A percentile compares a stretch with the other conserved stretches of the same genome.
Conservation (phyloP, 2,329 filamentous ascomycete species). For the Exophiala sp. region DNA sequence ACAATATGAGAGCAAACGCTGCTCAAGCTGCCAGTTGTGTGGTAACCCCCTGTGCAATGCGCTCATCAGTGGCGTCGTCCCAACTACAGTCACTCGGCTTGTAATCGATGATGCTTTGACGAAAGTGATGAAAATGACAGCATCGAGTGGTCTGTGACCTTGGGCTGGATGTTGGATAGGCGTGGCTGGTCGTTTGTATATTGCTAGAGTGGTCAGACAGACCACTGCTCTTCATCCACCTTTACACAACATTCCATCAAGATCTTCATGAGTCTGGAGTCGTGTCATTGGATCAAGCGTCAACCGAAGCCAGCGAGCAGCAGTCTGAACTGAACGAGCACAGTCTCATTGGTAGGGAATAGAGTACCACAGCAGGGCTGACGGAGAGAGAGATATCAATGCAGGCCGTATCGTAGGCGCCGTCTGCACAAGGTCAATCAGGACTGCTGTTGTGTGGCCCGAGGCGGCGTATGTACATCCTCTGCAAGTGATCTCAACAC, state of each 20-base stretch:
- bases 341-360: neutral
- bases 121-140: neutral
- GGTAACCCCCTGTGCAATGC: too few relatives aligned
- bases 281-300: too few relatives aligned
- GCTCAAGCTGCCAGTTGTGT: constrained; percentile 1
- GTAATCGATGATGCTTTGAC: constrained; percentile 1
- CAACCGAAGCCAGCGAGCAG: neutral
- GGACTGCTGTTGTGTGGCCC: neutral
- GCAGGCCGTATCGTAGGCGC: neutral
- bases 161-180: too few relatives aligned
- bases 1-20: neutral
- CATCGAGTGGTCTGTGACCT: neutral
- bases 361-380: neutral
- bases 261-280: neutral
- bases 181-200: neutral
- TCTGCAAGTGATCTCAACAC: neutral
- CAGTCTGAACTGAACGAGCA: too few relatives aligned
- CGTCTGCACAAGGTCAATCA: neutral
- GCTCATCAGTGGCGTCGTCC: neutral
- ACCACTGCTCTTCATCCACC: neutral
- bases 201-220: neutral
- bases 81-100: neutral
- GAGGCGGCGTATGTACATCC: neutral
- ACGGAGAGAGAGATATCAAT: too few relatives aligned
- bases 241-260: neutral